phyloP scores from a whole-genome alignment of 129 eudicot species.

The Pittosporum tobira region DNA sequence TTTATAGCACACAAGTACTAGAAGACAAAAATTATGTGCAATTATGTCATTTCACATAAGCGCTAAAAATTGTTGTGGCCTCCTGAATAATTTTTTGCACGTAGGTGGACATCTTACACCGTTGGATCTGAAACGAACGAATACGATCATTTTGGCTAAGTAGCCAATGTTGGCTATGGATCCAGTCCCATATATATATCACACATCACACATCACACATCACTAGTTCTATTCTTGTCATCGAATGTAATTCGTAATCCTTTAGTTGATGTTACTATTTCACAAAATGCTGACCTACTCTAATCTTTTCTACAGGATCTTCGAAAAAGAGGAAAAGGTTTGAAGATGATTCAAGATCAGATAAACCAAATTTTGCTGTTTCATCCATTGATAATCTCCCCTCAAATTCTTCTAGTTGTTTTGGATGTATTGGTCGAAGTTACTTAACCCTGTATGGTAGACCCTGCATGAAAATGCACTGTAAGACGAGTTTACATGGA shows the following conservation, averaged over 20 bases:
- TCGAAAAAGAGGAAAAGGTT: slow-evolving; percentile 30
- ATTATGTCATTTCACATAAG: too few species aligned
- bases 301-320: slow-evolving; percentile 25
- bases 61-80: too few species aligned
- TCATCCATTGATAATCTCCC: slow-evolving; percentile 13
- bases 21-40: too few species aligned
- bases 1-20: too few species aligned
- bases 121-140: too few species aligned
- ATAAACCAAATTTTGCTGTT: neutral
- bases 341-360: slow-evolving; percentile 17
- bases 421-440: slow-evolving; percentile 16
- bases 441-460: slow-evolving; percentile 2
- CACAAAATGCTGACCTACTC: neutral
- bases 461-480: slow-evolving; percentile 2
- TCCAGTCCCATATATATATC: too few species aligned
- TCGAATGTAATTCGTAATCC: neutral
- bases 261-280: neutral
- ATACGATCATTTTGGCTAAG: too few species aligned
- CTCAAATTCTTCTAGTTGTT: slow-evolving; percentile 13
- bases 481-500: slow-evolving; percentile 14
- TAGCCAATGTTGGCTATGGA: too few species aligned
- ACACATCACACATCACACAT: too few species aligned
- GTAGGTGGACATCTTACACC: too few species aligned
- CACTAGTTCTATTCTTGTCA: too few species aligned
- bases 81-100: too few species aligned